Base-by-base conservation (phyloP, 495 filamentous ascomycete species). In the Cercophora scortea region DNA sequence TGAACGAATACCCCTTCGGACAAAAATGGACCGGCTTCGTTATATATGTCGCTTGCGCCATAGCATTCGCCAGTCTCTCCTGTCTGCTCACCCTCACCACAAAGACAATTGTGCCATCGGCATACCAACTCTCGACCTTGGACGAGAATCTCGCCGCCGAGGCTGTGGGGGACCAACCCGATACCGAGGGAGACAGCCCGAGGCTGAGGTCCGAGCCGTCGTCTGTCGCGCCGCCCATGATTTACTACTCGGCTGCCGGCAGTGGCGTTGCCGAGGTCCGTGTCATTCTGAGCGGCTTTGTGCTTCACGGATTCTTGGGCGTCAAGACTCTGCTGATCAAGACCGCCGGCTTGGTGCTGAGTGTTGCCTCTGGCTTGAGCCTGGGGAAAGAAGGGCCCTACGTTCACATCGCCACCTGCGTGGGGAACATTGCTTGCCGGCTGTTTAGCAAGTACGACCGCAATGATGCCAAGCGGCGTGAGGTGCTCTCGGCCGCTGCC, bases 251-350 rank as follows among this genome's bases (percentile, higher is more conserved):
- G 12, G 93, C 92, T 51, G 92, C 93, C 49, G 93, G 93, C 33
- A 95, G 90, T 70, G 93, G 93, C 56, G 93, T 98, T 17, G 93
- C 93, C 16, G 93, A 98, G 70, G 92, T 98, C 39, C 92, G 93
- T 51, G 93, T 98, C 54, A 96, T 98, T 59, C 80, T 96, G 34
- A 96, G 92, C 66, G 93, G 93, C 32, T 98, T 96, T 67, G 91
- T 98, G 47, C 76, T 98, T 32, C 93, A 98, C 73, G 91, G 93
- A 0, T 98, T 96, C 67, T 75, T 98, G 39, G 93, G 93, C 50
- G 66, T 94, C 40, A 90, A 84, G 67, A 98, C 93, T 0, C 78
- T 98, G 25, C 68, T 92, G 10, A 77, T 95, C 60, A 98, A 98
- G 68, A 90, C 88, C 0, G 64, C 88, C 42, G 90, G 82, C 13